These are phyloP conservation scores for Fragaria iinumae DNA, from an alignment of 306 rosid species.

Conservation along the genomic window DNA sequence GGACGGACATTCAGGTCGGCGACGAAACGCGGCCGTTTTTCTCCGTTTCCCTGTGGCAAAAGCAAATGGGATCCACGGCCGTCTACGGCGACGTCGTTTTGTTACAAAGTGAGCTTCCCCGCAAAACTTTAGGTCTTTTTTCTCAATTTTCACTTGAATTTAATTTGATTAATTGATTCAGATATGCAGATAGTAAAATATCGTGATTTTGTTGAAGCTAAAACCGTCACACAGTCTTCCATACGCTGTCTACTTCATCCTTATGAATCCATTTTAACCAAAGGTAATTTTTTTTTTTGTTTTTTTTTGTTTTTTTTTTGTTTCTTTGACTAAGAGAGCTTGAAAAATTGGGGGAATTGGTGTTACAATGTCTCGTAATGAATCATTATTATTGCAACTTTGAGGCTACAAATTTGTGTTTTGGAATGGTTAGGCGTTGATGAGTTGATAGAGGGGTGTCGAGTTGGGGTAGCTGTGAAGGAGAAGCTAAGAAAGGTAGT, in stretches of 20 bases:
- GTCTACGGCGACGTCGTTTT: slow-evolving; percentile 55
- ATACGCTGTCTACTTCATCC: slow-evolving; percentile 54
- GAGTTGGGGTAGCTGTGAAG: slow-evolving; percentile 49
- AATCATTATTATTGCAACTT: neutral
- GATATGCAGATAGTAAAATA: slow-evolving; percentile 70
- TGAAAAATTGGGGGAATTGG: neutral
- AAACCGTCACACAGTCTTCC: slow-evolving; percentile 69
- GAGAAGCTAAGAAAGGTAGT: slow-evolving; percentile 66
- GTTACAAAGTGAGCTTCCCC: slow-evolving; percentile 47
- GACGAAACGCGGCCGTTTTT: slow-evolving; percentile 73
- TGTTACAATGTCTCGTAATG: neutral
- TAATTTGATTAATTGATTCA: slow-evolving; percentile 20
- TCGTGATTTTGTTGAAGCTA: slow-evolving; percentile 63
- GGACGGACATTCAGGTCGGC: slow-evolving; percentile 75
- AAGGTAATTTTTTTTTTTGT: too few relatives aligned
- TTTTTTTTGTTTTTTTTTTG: too few relatives aligned
- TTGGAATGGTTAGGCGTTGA: slow-evolving; percentile 43
- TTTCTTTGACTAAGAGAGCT: neutral
- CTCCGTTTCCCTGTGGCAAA: slow-evolving; percentile 68
- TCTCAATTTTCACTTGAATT: neutral
- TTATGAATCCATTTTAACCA: slow-evolving; percentile 49
- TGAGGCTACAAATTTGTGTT: neutral
- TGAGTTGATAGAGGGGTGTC: slow-evolving; percentile 54
- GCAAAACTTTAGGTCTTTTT: neutral
- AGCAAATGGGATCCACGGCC: slow-evolving; percentile 44